Conservation (phyloP, 2,329 filamentous ascomycete species). For the Curvularia hawaiiensis region DNA sequence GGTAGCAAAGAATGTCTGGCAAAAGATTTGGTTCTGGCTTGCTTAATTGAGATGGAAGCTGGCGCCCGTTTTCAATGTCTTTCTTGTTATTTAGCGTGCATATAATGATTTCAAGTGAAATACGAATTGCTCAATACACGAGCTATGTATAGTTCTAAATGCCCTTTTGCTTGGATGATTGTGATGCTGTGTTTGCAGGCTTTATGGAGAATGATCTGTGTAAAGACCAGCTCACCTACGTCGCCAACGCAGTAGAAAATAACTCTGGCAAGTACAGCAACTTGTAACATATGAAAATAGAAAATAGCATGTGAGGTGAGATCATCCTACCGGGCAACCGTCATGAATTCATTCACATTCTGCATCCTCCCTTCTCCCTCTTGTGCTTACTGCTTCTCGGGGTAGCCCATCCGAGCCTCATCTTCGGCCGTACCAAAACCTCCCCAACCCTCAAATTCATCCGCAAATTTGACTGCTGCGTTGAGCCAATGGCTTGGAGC, state of each 20-base stretch:
- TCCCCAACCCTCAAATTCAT: slow-evolving; percentile 74
- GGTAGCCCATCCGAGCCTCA: slow-evolving; percentile 32
- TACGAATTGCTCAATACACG: neutral
- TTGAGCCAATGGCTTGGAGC: slow-evolving; percentile 68
- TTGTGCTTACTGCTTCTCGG: slow-evolving; percentile 12
- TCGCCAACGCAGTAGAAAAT: no score
- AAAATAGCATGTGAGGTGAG: no score
- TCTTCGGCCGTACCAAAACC: slow-evolving; percentile 48
- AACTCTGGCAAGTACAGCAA: no score
- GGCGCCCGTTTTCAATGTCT: neutral
- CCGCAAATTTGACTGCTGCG: slow-evolving; percentile 72
- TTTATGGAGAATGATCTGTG: neutral
- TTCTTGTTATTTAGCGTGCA: neutral
- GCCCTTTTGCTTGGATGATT: no score
- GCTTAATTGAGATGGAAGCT: slow-evolving; percentile 25
- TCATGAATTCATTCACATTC: neutral
- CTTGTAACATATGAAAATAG: no score
- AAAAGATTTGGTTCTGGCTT: slow-evolving; percentile 46
- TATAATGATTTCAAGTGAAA: neutral
- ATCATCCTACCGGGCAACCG: neutral
- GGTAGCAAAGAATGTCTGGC: slow-evolving; percentile 40
- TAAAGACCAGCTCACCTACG: no score
- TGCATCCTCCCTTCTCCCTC: neutral
- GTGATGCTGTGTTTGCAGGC: neutral
- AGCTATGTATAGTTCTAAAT: neutral